These are phyloP conservation scores for Alternaria solani DNA, from an alignment of 2,329 filamentous ascomycete genomes.

Conservation along the genomic window DNA sequence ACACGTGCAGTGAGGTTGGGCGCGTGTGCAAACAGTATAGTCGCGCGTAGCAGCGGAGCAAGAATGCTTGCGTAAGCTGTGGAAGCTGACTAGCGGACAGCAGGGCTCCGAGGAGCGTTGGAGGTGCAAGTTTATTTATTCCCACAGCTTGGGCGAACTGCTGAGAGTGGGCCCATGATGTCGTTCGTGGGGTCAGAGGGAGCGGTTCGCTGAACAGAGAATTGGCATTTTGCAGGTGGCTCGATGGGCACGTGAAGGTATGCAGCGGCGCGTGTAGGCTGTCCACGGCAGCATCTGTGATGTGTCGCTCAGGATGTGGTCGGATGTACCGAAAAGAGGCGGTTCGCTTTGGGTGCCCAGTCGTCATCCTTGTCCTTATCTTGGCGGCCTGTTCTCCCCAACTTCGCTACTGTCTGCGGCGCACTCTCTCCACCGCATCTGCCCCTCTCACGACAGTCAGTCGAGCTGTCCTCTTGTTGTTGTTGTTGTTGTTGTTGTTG, in stretches of 20 bases:
- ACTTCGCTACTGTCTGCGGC: slow-evolving; percentile 15
- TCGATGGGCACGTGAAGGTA: background rate
- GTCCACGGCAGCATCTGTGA: background rate
- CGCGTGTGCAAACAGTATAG: background rate
- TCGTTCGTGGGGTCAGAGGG: slow-evolving; percentile 13
- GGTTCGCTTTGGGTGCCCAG: slow-evolving; percentile 14
- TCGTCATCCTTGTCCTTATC: slow-evolving; percentile 20
- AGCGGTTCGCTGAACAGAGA: slow-evolving; percentile 3
- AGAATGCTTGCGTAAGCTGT: slow-evolving; percentile 3
- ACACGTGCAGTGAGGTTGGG: background rate
- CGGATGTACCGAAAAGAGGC: background rate
- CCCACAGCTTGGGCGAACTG: slow-evolving; percentile 3
- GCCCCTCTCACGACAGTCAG: slow-evolving; percentile 2
- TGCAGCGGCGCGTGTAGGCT: background rate
- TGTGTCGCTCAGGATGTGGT: slow-evolving; percentile 1
- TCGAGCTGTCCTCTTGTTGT: background rate
- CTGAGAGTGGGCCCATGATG: slow-evolving; percentile 18
- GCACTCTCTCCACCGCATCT: slow-evolving; percentile 3
- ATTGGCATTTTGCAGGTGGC: background rate
- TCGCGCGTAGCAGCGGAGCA: background rate
- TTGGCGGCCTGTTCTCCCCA: slow-evolving; percentile 20
- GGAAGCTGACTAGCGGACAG: background rate
- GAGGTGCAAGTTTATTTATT: background rate
- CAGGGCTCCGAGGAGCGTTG: slow-evolving; percentile 7
- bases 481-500: background rate